Evolutionary conservation across 352 stramenopile genomes (phyloP), one percentile per base, ranked within the genome.

Genomic region (Phytophthora agathidicida): DNA sequence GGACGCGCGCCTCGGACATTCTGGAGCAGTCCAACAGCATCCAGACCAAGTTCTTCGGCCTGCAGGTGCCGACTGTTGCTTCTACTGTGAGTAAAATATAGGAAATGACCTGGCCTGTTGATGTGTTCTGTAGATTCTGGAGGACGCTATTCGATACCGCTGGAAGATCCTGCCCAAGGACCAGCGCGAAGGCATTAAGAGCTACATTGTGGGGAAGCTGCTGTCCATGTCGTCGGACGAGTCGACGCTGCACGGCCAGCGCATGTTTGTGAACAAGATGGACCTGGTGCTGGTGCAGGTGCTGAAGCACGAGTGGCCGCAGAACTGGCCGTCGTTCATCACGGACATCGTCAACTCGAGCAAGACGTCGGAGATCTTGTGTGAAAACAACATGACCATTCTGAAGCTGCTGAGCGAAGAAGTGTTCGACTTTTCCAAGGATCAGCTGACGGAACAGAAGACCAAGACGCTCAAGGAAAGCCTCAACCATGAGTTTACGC

Each of bases 351-450:
- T 98, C 26, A 93, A 82, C 56, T 96, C 92, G 41, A 97, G 86
- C 73, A 96, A 94, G 72, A 98, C 90, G 26, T 98, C 85, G 9
- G 97, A 99, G 77, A 84, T 99, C 16, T 73, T 99, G 30, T 99
- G 98, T 68, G 97, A 99, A 73, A 99, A 99, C 86, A 99, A 99
- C 80, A 99, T 99, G 96, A 96, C 96, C 43, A 99, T 99, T 53
- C 78, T 99, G 22, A 99, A 99, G 77, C 81, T 99, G 30, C 80
- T 99, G 30, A 98, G 91, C 50, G 98, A 99, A 74, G 98, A 99
- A 64, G 87, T 98, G 26, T 99, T 99, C 78, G 97, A 99, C 58
- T 99, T 99, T 61, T 98, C 91, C 3, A 98, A 97, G 67, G 97
- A 99, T 60, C 93, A 98, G 76, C 98, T 99, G 70, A 98, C 96